Evolutionary conservation across 306 rosid genomes (phyloP).

Genomic region (Carpinus viminea): DNA sequence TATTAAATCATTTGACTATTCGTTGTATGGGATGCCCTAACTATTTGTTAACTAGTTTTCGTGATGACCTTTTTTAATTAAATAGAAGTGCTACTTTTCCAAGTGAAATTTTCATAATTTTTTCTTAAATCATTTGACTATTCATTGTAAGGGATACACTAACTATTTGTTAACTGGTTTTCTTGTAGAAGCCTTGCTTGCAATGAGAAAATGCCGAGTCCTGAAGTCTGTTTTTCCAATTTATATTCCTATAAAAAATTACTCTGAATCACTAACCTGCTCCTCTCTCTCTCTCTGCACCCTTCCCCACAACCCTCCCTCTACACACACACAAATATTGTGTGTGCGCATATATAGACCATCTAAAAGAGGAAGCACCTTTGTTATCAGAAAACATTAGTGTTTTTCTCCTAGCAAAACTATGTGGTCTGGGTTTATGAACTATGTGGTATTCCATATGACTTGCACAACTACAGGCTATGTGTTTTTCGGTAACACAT

Average conservation of each 20-base stretch:
- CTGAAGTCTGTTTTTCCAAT: not conserved
- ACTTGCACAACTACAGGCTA: not conserved
- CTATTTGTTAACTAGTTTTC: too few relatives aligned
- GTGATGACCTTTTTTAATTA: too few relatives aligned
- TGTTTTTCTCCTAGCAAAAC: too few relatives aligned
- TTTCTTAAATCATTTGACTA: too few relatives aligned
- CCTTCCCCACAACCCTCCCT: not conserved
- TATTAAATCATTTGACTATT: too few relatives aligned
- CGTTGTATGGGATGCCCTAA: not conserved
- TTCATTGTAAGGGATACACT: not conserved
- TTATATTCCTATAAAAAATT: not conserved
- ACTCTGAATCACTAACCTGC: not conserved
- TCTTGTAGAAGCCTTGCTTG: not conserved
- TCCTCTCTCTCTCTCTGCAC: not conserved
- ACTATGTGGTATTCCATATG: not conserved
- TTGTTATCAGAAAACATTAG: not conserved
- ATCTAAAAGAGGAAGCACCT: not conserved
- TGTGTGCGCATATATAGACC: not conserved
- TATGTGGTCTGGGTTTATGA: too few relatives aligned
- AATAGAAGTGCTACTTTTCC: not conserved
- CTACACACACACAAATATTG: not conserved
- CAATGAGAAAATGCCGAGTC: not conserved
- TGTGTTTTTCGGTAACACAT: not conserved
- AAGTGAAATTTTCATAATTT: too few relatives aligned
- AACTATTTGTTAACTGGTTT: too few relatives aligned